Percentiles rank a stretch among this genome's conserved stretches.
phyloP scores from a whole-genome alignment of 495 filamentous ascomycete genomes.

The Lepidopterella palustris region DNA sequence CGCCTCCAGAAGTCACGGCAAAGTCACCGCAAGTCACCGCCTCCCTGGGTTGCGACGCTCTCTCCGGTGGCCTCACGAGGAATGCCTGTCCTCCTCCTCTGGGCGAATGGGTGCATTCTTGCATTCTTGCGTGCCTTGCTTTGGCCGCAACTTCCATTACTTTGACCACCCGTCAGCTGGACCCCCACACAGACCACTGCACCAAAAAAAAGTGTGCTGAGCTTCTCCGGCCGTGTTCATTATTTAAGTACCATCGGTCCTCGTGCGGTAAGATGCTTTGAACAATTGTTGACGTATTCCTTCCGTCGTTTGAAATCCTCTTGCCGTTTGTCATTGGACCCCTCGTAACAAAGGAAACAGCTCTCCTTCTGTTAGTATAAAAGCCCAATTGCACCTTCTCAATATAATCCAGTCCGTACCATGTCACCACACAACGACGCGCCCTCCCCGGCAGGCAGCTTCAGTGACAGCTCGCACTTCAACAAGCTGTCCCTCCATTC shows the following conservation, averaged over 20 bases:
- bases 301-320: constrained; percentile 5
- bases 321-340: constrained; percentile 15
- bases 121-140: constrained; percentile 19
- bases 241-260: constrained; percentile 24
- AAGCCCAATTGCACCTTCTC: not conserved
- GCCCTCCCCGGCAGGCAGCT: constrained; percentile 20
- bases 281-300: constrained; percentile 23
- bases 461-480: constrained; percentile 14
- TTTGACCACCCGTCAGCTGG: constrained; percentile 26
- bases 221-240: constrained; percentile 18
- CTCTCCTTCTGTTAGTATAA: not conserved
- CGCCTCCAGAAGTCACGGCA: too few species aligned
- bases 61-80: constrained; percentile 15
- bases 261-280: constrained; percentile 13
- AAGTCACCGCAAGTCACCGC: constrained; percentile 29
- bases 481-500: constrained; percentile 7
- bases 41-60: constrained; percentile 22
- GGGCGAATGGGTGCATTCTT: constrained; percentile 5
- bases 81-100: not conserved
- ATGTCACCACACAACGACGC: constrained; percentile 30
- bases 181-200: constrained; percentile 26
- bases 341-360: not conserved
- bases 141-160: constrained; percentile 14
- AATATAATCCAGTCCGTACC: not conserved
- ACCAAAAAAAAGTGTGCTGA: not conserved